A percentile compares a stretch with the other conserved stretches of the same genome.
phyloP scores from a whole-genome alignment of 2,329 filamentous ascomycete species.

The Phyllosticta capitalensis region DNA sequence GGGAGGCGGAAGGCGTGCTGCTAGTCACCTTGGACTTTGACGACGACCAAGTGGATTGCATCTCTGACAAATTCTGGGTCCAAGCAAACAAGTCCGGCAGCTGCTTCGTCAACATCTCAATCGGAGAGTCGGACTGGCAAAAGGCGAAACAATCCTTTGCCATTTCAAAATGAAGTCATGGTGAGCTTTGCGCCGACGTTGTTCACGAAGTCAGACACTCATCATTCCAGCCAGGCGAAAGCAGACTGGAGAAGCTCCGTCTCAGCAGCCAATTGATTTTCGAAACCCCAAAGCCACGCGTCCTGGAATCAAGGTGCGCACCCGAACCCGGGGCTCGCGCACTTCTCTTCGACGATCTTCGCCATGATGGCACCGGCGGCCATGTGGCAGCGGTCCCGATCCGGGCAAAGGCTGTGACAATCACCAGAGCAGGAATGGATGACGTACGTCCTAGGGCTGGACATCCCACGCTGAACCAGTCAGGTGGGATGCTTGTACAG shows the following conservation, averaged over 20 bases:
- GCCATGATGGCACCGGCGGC: background rate
- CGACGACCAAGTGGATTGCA: background rate
- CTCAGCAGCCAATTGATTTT: background rate
- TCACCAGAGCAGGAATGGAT: background rate
- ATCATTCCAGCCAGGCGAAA: background rate
- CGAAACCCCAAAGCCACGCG: background rate
- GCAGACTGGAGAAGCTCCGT: background rate
- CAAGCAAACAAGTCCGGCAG: constrained; percentile 1
- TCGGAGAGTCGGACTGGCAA: constrained; percentile 5
- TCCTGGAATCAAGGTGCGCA: background rate
- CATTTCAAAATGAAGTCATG: background rate
- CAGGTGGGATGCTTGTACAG: too few species aligned
- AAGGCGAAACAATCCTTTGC: background rate
- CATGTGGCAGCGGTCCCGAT: background rate
- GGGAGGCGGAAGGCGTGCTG: background rate
- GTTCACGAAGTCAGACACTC: background rate
- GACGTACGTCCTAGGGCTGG: background rate
- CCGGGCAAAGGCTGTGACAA: background rate
- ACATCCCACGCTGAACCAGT: background rate
- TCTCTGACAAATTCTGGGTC: constrained; percentile 6
- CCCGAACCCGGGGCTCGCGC: background rate
- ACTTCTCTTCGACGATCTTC: background rate
- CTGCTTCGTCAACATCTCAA: constrained; percentile 6
- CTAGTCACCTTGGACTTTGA: constrained; percentile 8
- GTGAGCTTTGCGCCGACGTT: background rate